Conservation (phyloP, 139 green algal genomes). For the Marvania coccoides region DNA sequence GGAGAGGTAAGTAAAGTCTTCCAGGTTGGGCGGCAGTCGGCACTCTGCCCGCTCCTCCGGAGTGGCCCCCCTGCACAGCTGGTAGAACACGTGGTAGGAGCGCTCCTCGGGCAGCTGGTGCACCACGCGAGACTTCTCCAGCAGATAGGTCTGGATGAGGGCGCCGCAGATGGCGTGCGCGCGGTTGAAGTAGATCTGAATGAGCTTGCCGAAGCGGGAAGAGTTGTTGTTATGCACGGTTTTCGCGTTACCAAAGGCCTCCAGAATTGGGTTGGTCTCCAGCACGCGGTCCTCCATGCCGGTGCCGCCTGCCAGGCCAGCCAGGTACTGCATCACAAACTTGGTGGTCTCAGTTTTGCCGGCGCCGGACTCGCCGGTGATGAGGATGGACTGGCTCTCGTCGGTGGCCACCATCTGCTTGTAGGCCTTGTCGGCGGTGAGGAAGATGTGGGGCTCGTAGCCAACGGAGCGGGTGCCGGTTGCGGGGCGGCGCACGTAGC, state of each 20-base stretch:
- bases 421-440: constrained; percentile 70
- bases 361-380: constrained; percentile 68
- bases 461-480: not conserved
- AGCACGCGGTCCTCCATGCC: constrained; percentile 54
- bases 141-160: constrained; percentile 81
- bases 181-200: constrained; percentile 74
- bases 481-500: constrained; percentile 45
- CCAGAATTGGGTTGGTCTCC: constrained; percentile 86
- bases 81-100: constrained; percentile 93
- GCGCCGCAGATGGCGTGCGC: constrained; percentile 60
- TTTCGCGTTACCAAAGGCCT: constrained; percentile 95
- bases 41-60: constrained; percentile 24
- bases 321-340: constrained; percentile 89
- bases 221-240: constrained; percentile 93
- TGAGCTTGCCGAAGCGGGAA: constrained; percentile 88
- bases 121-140: constrained; percentile 75
- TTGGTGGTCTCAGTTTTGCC: constrained; percentile 96
- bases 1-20: constrained; percentile 52
- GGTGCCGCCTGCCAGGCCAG: constrained; percentile 60
- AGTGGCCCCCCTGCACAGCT: constrained; percentile 68
- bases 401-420: constrained; percentile 23
- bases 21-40: constrained; percentile 3
- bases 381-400: constrained; percentile 47
- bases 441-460: constrained; percentile 70
- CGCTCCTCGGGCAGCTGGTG: constrained; percentile 59